These are phyloP conservation scores for Candida golubevii DNA, from an alignment of 805 yeast species.

Conservation along the genomic window DNA sequence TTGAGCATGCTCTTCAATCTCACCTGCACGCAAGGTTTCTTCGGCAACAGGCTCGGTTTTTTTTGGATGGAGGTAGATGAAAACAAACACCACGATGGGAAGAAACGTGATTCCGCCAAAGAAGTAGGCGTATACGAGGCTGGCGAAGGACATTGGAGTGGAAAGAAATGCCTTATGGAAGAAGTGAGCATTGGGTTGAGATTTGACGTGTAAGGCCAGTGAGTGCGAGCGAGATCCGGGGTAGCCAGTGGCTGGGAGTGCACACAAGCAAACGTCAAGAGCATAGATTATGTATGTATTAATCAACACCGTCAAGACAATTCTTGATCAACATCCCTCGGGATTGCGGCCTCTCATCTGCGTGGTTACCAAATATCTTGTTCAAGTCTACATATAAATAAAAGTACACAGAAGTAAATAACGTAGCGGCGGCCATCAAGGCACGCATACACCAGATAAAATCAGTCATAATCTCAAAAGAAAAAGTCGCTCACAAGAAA, in stretches of 20 bases:
- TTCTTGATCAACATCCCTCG: no score
- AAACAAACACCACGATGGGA: slow-evolving; percentile 47
- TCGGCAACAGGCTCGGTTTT: slow-evolving; percentile 14
- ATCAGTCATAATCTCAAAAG: slow-evolving; percentile 18
- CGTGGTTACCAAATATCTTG: no score
- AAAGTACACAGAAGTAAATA: background rate
- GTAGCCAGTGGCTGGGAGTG: background rate
- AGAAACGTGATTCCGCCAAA: slow-evolving; percentile 81
- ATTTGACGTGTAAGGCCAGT: background rate
- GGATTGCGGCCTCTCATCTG: no score
- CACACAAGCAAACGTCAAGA: background rate
- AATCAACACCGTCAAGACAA: background rate
- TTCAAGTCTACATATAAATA: background rate
- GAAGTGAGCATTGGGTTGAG: background rate
- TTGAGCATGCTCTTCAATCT: slow-evolving; percentile 54
- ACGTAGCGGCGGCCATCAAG: background rate
- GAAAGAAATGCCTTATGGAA: background rate
- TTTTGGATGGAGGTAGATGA: slow-evolving; percentile 40
- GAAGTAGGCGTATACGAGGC: slow-evolving; percentile 48
- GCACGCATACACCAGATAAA: background rate
- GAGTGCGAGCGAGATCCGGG: slow-evolving; percentile 7
- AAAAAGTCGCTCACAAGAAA: slow-evolving; percentile 42
- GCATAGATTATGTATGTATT: background rate
- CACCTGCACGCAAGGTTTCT: slow-evolving; percentile 50
- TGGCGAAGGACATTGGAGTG: slow-evolving; percentile 7